These are phyloP conservation scores for Exobasidium cylindrosporum DNA, from an alignment of 1,284 basidiomycete species.

Conservation along the genomic window DNA sequence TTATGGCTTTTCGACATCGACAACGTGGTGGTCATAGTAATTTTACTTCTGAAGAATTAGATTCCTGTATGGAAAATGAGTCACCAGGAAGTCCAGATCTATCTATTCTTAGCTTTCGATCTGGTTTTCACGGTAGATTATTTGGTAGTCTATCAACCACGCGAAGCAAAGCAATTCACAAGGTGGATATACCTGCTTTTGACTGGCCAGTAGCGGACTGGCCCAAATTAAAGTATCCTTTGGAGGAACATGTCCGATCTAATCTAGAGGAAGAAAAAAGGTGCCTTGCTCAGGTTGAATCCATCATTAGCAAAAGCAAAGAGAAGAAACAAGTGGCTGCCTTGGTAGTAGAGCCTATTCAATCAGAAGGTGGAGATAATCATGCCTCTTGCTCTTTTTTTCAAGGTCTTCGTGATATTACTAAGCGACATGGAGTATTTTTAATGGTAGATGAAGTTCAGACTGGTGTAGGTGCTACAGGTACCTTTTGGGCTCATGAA, in stretches of 20 bases:
- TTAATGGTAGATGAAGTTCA: conserved; percentile 62
- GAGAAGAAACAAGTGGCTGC: conserved; percentile 60
- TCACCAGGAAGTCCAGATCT: conserved; percentile 56
- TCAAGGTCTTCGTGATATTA: conserved; percentile 58
- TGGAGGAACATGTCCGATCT: conserved; percentile 57
- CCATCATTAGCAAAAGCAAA: conserved; percentile 51
- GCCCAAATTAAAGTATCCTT: conserved; percentile 61
- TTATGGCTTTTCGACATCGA: neutral
- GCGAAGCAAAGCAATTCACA: conserved; percentile 58
- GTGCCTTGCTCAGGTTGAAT: conserved; percentile 56
- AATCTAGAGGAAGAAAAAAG: conserved; percentile 57
- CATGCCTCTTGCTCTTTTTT: conserved; percentile 62
- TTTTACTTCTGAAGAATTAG: conserved; percentile 3
- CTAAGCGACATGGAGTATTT: conserved; percentile 58
- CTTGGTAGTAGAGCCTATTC: conserved; percentile 62
- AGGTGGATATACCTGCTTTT: conserved; percentile 63
- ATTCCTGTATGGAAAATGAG: neutral
- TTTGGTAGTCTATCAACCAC: conserved; percentile 59
- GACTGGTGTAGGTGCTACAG: conserved; percentile 62
- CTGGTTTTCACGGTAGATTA: conserved; percentile 38
- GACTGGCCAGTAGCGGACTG: conserved; percentile 62
- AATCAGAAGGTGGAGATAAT: conserved; percentile 63
- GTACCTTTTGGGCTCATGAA: conserved; percentile 63
- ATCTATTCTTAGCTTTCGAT: conserved; percentile 60
- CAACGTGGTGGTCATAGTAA: neutral